A percentile compares a stretch with the other conserved stretches of the same genome.
Evolutionary conservation across 1,139 yeast genomes (phyloP).

Genomic region (Geotrichum aggregatum): DNA sequence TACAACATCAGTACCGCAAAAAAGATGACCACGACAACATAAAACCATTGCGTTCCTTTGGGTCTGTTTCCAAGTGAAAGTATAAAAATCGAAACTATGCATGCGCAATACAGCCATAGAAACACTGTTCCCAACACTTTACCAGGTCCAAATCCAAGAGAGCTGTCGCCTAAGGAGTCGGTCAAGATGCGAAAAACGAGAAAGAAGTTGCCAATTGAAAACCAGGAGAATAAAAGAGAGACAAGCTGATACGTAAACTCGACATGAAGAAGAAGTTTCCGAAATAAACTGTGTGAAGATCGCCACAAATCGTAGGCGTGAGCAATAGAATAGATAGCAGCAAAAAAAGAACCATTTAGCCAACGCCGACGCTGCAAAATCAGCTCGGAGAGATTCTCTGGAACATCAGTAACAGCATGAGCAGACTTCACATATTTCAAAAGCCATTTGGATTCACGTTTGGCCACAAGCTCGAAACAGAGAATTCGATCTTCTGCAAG

Average conservation of each 20-base stretch:
- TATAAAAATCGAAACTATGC: constrained; percentile 86
- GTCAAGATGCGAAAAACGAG: constrained; percentile 73
- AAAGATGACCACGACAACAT: constrained; percentile 76
- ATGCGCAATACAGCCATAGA: constrained; percentile 83
- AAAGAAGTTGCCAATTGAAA: constrained; percentile 70
- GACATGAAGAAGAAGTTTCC: constrained; percentile 61
- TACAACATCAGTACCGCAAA: constrained; percentile 90
- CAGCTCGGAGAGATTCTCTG: constrained; percentile 66
- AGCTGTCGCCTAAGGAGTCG: constrained; percentile 56
- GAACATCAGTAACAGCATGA: constrained; percentile 80
- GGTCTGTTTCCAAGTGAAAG: constrained; percentile 93
- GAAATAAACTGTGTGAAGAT: constrained; percentile 57
- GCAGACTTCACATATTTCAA: constrained; percentile 72
- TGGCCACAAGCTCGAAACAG: constrained; percentile 80
- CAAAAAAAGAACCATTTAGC: constrained; percentile 82
- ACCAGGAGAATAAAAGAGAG: constrained; percentile 71
- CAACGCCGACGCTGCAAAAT: constrained; percentile 78
- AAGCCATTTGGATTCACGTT: constrained; percentile 55
- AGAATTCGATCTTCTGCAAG: constrained; percentile 80
- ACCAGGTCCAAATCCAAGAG: constrained; percentile 63
- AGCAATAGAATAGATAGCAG: constrained; percentile 69
- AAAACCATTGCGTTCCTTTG: constrained; percentile 79
- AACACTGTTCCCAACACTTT: constrained; percentile 73
- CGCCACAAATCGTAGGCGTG: constrained; percentile 71
- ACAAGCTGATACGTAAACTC: constrained; percentile 68